A percentile compares a stretch with the other conserved stretches of the same genome.
These are phyloP conservation scores for Solanum virginianum DNA, from an alignment of 257 asterid genomes.

Conservation along the genomic window DNA sequence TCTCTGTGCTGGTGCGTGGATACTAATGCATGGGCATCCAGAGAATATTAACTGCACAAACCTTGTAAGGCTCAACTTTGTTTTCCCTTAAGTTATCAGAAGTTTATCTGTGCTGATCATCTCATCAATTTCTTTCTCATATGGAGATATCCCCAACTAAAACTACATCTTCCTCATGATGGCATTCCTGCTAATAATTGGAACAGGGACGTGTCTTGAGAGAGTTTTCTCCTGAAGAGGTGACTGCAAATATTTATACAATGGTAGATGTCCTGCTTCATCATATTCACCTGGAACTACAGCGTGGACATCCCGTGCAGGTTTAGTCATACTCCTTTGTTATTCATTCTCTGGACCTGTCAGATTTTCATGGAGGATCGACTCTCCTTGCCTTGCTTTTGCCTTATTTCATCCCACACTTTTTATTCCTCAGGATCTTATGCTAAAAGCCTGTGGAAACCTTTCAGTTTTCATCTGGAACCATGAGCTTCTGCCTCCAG, in stretches of 20 bases:
- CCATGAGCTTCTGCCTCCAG: slow-evolving; percentile 85
- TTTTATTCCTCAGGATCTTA: slow-evolving; percentile 60
- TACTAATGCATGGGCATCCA: slow-evolving; percentile 84
- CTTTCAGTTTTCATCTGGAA: slow-evolving; percentile 88
- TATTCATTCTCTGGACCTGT: slow-evolving; percentile 1
- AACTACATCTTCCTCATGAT: not conserved
- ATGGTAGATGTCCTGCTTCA: slow-evolving; percentile 95
- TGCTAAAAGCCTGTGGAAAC: slow-evolving; percentile 73
- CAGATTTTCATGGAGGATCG: not conserved
- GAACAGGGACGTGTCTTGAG: slow-evolving; percentile 77
- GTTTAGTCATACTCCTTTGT: slow-evolving; percentile 24
- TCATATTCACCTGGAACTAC: slow-evolving; percentile 76
- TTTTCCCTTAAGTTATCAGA: not conserved
- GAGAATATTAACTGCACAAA: slow-evolving; percentile 83
- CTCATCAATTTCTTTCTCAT: not conserved
- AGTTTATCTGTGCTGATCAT: not conserved
- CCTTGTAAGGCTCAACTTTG: slow-evolving; percentile 42
- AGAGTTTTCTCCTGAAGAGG: slow-evolving; percentile 99
- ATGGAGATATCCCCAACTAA: not conserved
- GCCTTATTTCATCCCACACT: not conserved
- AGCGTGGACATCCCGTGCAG: slow-evolving; percentile 89
- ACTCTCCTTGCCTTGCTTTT: not conserved
- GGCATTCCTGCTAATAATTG: slow-evolving; percentile 8
- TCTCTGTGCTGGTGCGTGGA: slow-evolving; percentile 98
- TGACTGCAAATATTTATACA: slow-evolving; percentile 75